A percentile compares a stretch with the other conserved stretches of the same genome.
phyloP scores from a whole-genome alignment of 2,329 filamentous ascomycete species.

The Penicillium occitanis region DNA sequence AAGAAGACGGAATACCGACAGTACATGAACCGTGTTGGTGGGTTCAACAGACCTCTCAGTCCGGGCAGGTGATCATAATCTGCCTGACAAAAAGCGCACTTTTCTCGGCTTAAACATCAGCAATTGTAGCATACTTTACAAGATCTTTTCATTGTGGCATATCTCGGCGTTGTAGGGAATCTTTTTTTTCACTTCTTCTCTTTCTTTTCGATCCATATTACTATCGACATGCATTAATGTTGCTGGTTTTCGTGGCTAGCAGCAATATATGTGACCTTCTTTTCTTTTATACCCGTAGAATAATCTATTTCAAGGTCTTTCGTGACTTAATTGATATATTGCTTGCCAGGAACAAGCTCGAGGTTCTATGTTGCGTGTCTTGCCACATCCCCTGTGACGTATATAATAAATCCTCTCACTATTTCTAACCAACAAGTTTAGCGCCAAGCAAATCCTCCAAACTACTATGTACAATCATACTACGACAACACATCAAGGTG shows the following conservation, averaged over 20 bases:
- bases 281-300: not conserved
- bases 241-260: not conserved
- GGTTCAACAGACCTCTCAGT: conserved; percentile 53
- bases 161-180: conserved; percentile 14
- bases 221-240: not conserved
- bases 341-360: not conserved
- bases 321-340: not conserved
- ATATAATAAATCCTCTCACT: conserved; percentile 2
- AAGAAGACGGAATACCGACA: conserved; percentile 95
- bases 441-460: not conserved
- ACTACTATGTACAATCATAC: not conserved
- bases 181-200: conserved; percentile 18
- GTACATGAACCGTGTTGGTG: conserved; percentile 70
- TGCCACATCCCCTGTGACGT: conserved; percentile 16
- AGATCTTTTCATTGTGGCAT: conserved; percentile 13
- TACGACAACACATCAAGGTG: conserved; percentile 23
- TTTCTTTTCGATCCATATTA: not conserved
- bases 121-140: conserved; percentile 16
- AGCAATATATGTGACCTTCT: too few relatives aligned
- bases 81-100: conserved; percentile 5
- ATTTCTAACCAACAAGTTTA: not conserved
- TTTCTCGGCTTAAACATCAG: conserved; percentile 5
- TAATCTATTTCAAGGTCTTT: not conserved
- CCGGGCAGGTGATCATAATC: conserved; percentile 37
- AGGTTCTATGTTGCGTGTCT: not conserved